Conservation (phyloP, 163 green algal species). For the Chlamydomonas reinhardtii region DNA sequence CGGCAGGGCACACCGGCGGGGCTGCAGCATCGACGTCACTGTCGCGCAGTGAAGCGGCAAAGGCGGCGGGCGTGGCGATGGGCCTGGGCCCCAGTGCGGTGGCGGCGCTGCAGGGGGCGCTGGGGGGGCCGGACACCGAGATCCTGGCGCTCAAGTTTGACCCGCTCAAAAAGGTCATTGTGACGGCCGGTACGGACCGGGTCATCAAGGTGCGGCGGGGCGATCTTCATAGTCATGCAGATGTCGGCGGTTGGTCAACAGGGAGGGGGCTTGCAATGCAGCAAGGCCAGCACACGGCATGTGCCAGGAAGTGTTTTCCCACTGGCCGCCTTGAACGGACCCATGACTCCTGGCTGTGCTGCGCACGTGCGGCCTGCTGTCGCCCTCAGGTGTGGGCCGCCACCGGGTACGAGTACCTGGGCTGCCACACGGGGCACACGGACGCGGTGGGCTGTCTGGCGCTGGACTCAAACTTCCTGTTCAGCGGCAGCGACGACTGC, state of each 20-base stretch:
- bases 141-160: slow-evolving; percentile 73
- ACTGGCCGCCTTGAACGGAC: no score
- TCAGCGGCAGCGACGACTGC: slow-evolving; percentile 74
- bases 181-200: slow-evolving; percentile 72
- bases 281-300: no score
- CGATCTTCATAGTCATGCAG: no score
- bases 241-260: no score
- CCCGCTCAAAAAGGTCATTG: slow-evolving; percentile 69
- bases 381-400: slow-evolving; percentile 77
- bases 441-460: slow-evolving; percentile 74
- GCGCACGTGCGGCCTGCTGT: background rate
- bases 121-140: slow-evolving; percentile 55
- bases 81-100: no score
- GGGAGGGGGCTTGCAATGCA: no score
- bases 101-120: background rate
- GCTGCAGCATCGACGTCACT: no score
- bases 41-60: no score
- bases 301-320: no score
- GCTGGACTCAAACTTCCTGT: slow-evolving; percentile 78
- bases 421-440: slow-evolving; percentile 68
- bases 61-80: no score
- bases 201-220: slow-evolving; percentile 63
- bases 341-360: no score
- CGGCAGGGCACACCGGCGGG: no score
- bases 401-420: slow-evolving; percentile 62